phyloP scores from a whole-genome alignment of 2,329 filamentous ascomycete species.

The Fusarium tupiense region DNA sequence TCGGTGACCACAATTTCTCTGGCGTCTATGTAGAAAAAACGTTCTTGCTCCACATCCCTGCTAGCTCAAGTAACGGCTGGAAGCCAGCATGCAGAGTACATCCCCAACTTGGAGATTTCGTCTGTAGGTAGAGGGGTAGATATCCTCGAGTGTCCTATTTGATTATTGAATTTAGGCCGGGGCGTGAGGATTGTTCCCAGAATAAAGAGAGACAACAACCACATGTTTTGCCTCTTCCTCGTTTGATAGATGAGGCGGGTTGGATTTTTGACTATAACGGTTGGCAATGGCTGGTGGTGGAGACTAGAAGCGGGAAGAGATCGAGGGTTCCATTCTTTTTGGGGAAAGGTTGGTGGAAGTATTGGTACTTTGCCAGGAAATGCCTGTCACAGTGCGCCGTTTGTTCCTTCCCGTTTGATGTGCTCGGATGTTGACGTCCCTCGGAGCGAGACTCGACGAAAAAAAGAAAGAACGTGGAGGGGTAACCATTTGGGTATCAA shows the following conservation, averaged over 20 bases:
- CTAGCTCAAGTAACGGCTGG: conserved; percentile 31
- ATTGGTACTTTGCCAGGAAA: conserved; percentile 32
- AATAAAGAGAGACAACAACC: conserved; percentile 8
- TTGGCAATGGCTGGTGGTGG: conserved; percentile 15
- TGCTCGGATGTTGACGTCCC: conserved; percentile 16
- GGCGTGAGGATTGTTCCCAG: background rate
- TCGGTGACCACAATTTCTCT: conserved; percentile 20
- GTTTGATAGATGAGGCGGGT: conserved; percentile 11
- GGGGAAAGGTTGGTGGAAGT: conserved; percentile 28
- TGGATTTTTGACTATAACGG: conserved; percentile 2
- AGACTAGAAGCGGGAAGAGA: conserved; percentile 35
- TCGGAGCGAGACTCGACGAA: conserved; percentile 21
- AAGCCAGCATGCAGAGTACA: conserved; percentile 16
- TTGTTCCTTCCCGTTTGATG: conserved; percentile 19
- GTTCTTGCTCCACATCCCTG: conserved; percentile 32
- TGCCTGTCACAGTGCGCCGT: conserved; percentile 38
- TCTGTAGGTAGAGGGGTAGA: conserved; percentile 1
- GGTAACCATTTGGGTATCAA: conserved; percentile 26
- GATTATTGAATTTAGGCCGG: background rate
- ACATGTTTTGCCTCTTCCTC: conserved; percentile 4
- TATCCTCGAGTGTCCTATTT: conserved; percentile 2
- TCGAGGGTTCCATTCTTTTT: conserved; percentile 34
- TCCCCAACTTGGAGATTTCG: conserved; percentile 1
- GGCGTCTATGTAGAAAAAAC: conserved; percentile 29
- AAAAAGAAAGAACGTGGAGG: conserved; percentile 8